Conservation (phyloP, 1,139 yeast genomes). For the Candida freyschussii region DNA sequence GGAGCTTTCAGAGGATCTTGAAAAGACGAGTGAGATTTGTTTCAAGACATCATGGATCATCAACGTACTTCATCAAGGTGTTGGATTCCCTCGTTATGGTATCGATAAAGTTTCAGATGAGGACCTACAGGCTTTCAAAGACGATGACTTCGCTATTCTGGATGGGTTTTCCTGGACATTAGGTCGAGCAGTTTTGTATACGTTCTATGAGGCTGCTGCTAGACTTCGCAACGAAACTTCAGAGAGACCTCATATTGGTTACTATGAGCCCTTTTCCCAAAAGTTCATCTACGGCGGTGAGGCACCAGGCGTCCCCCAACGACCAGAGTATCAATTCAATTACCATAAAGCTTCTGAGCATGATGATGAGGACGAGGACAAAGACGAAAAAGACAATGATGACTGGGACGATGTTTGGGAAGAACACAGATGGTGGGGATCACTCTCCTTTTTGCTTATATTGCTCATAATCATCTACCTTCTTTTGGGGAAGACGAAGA, state of each 20-base stretch:
- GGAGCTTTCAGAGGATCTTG: conserved; percentile 32
- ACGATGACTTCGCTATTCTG: conserved; percentile 44
- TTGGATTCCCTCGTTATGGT: conserved; percentile 62
- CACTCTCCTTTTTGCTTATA: conserved; percentile 42
- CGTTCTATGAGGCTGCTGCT: conserved; percentile 32
- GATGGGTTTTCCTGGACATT: conserved; percentile 81
- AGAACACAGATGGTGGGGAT: conserved; percentile 55
- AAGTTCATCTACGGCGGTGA: conserved; percentile 53
- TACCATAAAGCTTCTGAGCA: conserved; percentile 14
- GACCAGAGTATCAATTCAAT: conserved; percentile 40
- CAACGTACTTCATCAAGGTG: conserved; percentile 66
- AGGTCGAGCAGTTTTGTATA: conserved; percentile 71
- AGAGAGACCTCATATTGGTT: conserved; percentile 35
- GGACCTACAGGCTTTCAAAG: conserved; percentile 24
- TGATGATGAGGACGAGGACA: conserved; percentile 25
- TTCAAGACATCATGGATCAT: conserved; percentile 72
- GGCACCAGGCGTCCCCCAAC: conserved; percentile 35
- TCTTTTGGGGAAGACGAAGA: conserved; percentile 40
- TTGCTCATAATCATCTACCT: conserved; percentile 41
- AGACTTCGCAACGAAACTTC: conserved; percentile 9
- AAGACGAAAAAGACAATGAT: conserved; percentile 25
- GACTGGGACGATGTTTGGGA: conserved; percentile 32
- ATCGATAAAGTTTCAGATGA: conserved; percentile 39
- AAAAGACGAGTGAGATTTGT: conserved; percentile 39
- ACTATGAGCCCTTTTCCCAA: conserved; percentile 45